Evolutionary conservation across 1,284 basidiomycete genomes (phyloP).

Genomic region (Ustilago shanxiensis): DNA sequence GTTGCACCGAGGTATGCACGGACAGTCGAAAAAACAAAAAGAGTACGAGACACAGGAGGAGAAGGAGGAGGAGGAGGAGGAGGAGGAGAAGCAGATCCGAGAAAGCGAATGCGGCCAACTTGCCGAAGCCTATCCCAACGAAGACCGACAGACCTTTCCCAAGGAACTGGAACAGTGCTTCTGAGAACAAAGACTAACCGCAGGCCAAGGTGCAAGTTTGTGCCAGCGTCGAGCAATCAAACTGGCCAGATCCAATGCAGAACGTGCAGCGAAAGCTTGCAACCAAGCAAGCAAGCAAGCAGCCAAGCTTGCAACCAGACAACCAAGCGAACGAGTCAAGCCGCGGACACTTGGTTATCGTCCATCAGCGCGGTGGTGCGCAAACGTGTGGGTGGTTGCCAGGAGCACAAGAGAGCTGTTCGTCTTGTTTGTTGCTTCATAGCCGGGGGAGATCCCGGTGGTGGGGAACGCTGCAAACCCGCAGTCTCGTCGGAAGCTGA

Average conservation of each 20-base stretch:
- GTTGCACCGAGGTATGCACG: not conserved
- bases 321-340: not conserved
- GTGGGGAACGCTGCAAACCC: not conserved
- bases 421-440: not conserved
- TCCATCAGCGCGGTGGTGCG: slow-evolving; percentile 1
- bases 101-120: not conserved
- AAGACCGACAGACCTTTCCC: too few relatives aligned
- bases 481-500: not conserved
- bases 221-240: too few relatives aligned
- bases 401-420: not conserved
- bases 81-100: too few relatives aligned
- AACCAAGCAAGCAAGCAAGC: not conserved
- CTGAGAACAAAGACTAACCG: too few relatives aligned
- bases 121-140: too few relatives aligned
- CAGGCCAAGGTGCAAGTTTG: not conserved
- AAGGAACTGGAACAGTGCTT: not conserved
- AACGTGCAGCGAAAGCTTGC: not conserved
- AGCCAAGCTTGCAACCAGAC: too few relatives aligned
- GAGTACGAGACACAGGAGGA: too few relatives aligned
- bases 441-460: not conserved
- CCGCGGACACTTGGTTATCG: not conserved
- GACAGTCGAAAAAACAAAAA: not conserved
- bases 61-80: not conserved
- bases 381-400: not conserved
- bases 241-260: not conserved